Evolutionary conservation across 1,284 basidiomycete genomes (phyloP).

Genomic region (Pseudozyma tsukubaensis): DNA sequence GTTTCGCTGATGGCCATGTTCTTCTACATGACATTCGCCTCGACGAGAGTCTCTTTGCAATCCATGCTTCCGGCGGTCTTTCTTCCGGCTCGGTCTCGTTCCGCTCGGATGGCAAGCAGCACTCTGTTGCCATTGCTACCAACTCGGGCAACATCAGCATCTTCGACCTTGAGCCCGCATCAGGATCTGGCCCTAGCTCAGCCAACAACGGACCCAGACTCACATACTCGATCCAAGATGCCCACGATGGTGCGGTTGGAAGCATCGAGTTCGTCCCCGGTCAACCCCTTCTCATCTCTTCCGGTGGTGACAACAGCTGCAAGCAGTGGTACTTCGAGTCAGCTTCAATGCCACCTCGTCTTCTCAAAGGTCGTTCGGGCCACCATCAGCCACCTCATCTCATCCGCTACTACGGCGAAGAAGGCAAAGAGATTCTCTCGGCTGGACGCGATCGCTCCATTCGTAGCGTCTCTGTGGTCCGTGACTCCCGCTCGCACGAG

Average conservation of each 20-base stretch:
- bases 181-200: constrained; percentile 20
- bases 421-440: constrained; percentile 87
- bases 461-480: constrained; percentile 89
- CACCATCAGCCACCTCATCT: constrained; percentile 91
- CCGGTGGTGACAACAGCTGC: constrained; percentile 65
- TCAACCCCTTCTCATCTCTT: constrained; percentile 57
- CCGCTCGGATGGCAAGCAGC: constrained; percentile 78
- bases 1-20: constrained; percentile 87
- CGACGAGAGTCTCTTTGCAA: constrained; percentile 80
- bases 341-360: constrained; percentile 74
- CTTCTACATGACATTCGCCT: constrained; percentile 88
- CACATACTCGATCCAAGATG: constrained; percentile 63
- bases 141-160: constrained; percentile 62
- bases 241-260: constrained; percentile 62
- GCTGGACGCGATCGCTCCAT: constrained; percentile 79
- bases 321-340: constrained; percentile 94
- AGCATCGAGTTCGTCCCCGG: constrained; percentile 61
- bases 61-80: constrained; percentile 76
- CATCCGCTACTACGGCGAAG: constrained; percentile 93
- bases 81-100: constrained; percentile 80
- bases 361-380: constrained; percentile 91
- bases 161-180: constrained; percentile 61
- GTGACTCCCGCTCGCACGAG: constrained; percentile 75
- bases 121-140: constrained; percentile 63
- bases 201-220: constrained; percentile 49